Evolutionary conservation across 2,329 filamentous ascomycete genomes (phyloP).

Genomic region (Beauveria rudraprayagi): DNA sequence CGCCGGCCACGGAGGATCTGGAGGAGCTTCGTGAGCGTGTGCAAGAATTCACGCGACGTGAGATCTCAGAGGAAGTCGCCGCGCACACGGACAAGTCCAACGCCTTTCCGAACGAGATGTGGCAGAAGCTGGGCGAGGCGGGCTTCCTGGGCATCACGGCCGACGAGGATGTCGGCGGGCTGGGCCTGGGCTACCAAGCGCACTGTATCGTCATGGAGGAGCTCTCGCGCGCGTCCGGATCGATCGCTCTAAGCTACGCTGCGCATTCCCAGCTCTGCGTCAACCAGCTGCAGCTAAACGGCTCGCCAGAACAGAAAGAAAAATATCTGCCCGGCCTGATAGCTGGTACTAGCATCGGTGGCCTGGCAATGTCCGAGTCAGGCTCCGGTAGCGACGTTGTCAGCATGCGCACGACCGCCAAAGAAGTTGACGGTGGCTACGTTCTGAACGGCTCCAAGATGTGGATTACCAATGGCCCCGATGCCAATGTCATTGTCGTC

Average conservation of each 20-base stretch:
- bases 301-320: conserved; percentile 67
- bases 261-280: conserved; percentile 95
- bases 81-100: conserved; percentile 77
- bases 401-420: conserved; percentile 84
- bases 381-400: conserved; percentile 90
- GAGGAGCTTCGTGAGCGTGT: conserved; percentile 75
- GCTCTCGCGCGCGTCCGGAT: conserved; percentile 75
- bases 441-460: conserved; percentile 87
- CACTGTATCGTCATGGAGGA: conserved; percentile 96
- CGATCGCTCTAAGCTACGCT: conserved; percentile 84
- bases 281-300: conserved; percentile 92
- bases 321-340: conserved; percentile 75
- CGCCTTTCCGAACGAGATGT: conserved; percentile 84
- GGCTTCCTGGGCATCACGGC: conserved; percentile 90
- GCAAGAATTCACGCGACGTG: conserved; percentile 80
- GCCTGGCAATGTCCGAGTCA: conserved; percentile 90
- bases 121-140: conserved; percentile 85
- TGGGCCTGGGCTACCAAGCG: conserved; percentile 92
- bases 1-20: conserved; percentile 65
- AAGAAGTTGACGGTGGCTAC: conserved; percentile 75
- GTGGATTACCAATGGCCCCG: conserved; percentile 99
- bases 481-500: conserved; percentile 89
- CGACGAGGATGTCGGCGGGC: conserved; percentile 81
- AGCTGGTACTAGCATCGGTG: conserved; percentile 72
- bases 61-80: conserved; percentile 78